These are phyloP conservation scores for Chaetomiaceae sp. DNA, from an alignment of 2,329 filamentous ascomycete genomes.

Conservation along the genomic window DNA sequence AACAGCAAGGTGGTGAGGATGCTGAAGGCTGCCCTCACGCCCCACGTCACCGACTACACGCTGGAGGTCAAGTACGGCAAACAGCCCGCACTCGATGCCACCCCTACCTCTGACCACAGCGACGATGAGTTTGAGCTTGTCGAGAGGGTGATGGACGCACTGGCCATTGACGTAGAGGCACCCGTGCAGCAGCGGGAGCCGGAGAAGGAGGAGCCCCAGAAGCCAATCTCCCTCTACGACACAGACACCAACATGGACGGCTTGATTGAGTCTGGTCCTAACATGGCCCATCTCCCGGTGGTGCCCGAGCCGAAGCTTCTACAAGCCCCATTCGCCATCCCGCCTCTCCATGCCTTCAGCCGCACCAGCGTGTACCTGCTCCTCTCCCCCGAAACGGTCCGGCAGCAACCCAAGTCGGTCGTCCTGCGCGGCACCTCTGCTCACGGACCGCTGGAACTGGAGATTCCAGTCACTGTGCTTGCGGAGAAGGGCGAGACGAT, in stretches of 20 bases:
- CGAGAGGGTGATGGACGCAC: constrained; percentile 47
- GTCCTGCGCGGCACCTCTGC: constrained; percentile 50
- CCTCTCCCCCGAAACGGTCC: constrained; percentile 44
- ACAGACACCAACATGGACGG: constrained; percentile 36
- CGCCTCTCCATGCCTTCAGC: constrained; percentile 60
- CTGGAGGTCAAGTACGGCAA: constrained; percentile 55
- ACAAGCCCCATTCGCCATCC: constrained; percentile 58
- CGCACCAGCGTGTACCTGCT: constrained; percentile 61
- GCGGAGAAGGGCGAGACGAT: constrained; percentile 46
- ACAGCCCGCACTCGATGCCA: not conserved
- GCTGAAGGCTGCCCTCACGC: constrained; percentile 63
- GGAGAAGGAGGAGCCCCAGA: constrained; percentile 23
- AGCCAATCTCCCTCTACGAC: constrained; percentile 57
- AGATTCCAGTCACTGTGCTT: constrained; percentile 54
- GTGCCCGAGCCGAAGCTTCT: constrained; percentile 51
- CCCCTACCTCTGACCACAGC: not conserved
- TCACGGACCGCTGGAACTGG: constrained; percentile 55
- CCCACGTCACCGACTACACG: constrained; percentile 58
- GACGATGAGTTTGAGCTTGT: constrained; percentile 57
- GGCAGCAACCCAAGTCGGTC: constrained; percentile 47
- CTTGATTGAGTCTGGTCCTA: too few species aligned
- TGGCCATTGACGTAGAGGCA: constrained; percentile 34
- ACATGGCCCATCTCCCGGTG: constrained; percentile 43
- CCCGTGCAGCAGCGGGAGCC: constrained; percentile 3
- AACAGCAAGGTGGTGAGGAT: constrained; percentile 65